Conservation (phyloP, 441 rosid species). For the Erysimum pusillum region DNA sequence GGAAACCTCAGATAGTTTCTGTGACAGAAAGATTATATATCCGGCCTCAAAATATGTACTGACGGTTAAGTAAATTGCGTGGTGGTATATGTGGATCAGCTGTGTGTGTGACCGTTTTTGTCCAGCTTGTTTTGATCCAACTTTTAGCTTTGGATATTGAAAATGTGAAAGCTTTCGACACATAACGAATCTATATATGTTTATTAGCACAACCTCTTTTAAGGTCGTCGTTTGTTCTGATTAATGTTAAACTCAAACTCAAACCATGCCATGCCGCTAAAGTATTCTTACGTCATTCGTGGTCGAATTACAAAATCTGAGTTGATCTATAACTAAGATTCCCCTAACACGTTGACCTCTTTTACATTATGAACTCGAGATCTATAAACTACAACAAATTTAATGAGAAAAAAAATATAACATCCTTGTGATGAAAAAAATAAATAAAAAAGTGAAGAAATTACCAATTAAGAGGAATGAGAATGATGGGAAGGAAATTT, state of each 20-base stretch:
- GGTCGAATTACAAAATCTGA: background rate
- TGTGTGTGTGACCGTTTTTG: conserved; percentile 12
- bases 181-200: background rate
- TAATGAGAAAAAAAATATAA: no score
- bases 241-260: background rate
- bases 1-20: conserved; percentile 8
- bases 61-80: conserved; percentile 11
- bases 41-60: background rate
- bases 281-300: background rate
- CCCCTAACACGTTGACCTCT: background rate
- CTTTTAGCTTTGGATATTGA: conserved; percentile 6
- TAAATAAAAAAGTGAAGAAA: no score
- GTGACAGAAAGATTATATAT: background rate
- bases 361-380: no score
- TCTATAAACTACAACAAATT: no score
- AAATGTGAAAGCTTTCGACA: conserved; percentile 24
- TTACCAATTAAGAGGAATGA: background rate
- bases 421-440: background rate
- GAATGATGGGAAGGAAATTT: background rate
- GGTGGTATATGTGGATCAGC: conserved; percentile 40
- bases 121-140: conserved; percentile 33
- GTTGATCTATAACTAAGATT: background rate
- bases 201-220: conserved; percentile 1
- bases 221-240: background rate
- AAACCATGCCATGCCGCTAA: background rate